Evolutionary conservation across 106 monocot genomes (phyloP).

Genomic region (Phalaenopsis equestris): DNA sequence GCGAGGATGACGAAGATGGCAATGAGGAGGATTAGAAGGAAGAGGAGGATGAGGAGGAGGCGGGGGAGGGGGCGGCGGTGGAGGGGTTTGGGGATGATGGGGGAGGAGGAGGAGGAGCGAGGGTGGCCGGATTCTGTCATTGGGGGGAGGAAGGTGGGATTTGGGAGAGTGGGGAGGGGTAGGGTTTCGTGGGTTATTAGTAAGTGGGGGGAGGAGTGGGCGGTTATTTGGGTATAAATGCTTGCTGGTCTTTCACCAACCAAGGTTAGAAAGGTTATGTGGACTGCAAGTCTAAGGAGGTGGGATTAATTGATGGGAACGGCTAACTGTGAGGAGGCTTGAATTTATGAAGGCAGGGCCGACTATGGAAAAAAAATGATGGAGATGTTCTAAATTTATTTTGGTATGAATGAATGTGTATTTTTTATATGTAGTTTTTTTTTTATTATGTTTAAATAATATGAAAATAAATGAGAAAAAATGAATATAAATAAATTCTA

Average conservation of each 20-base stretch:
- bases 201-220: background rate
- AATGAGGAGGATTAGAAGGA: constrained; percentile 14
- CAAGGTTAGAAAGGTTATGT: background rate
- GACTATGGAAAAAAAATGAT: too few species aligned
- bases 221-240: background rate
- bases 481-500: too few species aligned
- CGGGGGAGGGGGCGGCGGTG: constrained; percentile 7
- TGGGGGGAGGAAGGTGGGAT: background rate
- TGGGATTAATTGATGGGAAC: background rate
- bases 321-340: background rate
- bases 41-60: constrained; percentile 1
- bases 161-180: background rate
- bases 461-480: too few species aligned
- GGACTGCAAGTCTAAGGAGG: background rate
- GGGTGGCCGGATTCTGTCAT: constrained; percentile 3
- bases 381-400: too few species aligned
- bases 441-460: too few species aligned
- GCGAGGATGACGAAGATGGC: constrained; percentile 21
- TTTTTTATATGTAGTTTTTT: too few species aligned
- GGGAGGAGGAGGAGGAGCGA: background rate
- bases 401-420: too few species aligned
- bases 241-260: background rate
- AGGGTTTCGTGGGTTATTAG: background rate
- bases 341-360: background rate
- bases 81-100: background rate